Conservation (phyloP, 768 basidiomycete genomes). For the Symmetrospora coprosmae region DNA sequence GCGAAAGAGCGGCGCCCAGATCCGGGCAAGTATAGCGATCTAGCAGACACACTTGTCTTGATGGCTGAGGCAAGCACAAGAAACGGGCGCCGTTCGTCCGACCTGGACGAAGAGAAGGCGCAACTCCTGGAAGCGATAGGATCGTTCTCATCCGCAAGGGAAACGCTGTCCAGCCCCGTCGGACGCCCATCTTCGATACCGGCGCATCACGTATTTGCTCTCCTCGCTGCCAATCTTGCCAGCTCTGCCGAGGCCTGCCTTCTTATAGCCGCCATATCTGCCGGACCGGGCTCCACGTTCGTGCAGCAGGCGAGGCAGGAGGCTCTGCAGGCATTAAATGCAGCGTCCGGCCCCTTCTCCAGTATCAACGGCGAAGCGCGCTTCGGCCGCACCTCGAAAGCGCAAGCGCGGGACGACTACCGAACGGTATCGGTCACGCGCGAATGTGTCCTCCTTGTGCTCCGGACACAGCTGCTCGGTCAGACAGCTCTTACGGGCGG, state of each 20-base stretch:
- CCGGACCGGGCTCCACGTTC: background rate
- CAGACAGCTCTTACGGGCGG: no score
- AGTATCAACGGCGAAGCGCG: background rate
- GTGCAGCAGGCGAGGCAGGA: background rate
- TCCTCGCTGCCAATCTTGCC: background rate
- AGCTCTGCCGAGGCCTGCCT: background rate
- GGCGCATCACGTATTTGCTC: slow-evolving; percentile 1
- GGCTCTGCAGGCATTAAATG: slow-evolving; percentile 6
- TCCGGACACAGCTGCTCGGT: background rate
- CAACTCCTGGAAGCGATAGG: background rate
- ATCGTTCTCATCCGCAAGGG: background rate
- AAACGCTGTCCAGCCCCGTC: background rate
- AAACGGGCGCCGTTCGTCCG: background rate
- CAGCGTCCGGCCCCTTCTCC: background rate
- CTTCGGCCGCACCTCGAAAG: background rate
- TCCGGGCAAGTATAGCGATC: background rate
- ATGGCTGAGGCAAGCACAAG: background rate
- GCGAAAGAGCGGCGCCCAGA: background rate
- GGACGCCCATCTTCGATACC: background rate
- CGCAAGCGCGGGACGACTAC: background rate
- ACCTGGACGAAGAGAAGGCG: background rate
- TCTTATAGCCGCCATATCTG: background rate
- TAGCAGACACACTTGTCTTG: slow-evolving; percentile 6
- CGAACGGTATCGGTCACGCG: background rate
- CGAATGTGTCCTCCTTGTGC: background rate